These are phyloP conservation scores for Metschnikowia anglica DNA, from an alignment of 805 yeast species.

Conservation along the genomic window DNA sequence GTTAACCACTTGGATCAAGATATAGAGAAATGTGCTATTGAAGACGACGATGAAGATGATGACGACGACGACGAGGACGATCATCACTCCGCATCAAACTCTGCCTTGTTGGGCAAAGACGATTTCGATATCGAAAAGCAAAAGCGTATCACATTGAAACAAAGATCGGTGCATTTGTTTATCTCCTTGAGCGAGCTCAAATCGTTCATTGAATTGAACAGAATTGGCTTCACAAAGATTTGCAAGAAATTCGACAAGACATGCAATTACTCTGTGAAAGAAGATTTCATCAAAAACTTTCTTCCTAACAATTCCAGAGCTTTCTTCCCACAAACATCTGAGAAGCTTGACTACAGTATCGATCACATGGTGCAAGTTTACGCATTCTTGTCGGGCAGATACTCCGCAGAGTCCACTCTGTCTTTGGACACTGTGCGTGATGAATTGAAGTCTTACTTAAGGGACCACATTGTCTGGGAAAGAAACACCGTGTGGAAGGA, in stretches of 20 bases:
- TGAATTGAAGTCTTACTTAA: constrained; percentile 53
- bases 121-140: constrained; percentile 28
- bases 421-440: constrained; percentile 41
- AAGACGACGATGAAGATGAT: constrained; percentile 35
- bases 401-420: constrained; percentile 51
- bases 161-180: constrained; percentile 62
- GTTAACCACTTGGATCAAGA: constrained; percentile 31
- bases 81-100: constrained; percentile 22
- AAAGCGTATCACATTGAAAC: constrained; percentile 61
- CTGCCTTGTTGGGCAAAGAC: constrained; percentile 29
- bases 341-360: constrained; percentile 48
- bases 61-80: constrained; percentile 26
- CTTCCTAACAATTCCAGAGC: constrained; percentile 51
- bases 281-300: constrained; percentile 50
- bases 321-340: constrained; percentile 45
- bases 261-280: constrained; percentile 57
- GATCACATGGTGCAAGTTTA: constrained; percentile 53
- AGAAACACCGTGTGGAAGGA: constrained; percentile 98
- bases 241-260: constrained; percentile 91
- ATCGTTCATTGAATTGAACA: constrained; percentile 79
- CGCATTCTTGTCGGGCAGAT: constrained; percentile 42
- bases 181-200: constrained; percentile 78
- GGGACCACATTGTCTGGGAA: constrained; percentile 97
- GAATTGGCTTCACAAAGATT: constrained; percentile 86
- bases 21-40: constrained; percentile 28